Conservation (phyloP, 352 stramenopile genomes). For the Pythium folliculosum region DNA sequence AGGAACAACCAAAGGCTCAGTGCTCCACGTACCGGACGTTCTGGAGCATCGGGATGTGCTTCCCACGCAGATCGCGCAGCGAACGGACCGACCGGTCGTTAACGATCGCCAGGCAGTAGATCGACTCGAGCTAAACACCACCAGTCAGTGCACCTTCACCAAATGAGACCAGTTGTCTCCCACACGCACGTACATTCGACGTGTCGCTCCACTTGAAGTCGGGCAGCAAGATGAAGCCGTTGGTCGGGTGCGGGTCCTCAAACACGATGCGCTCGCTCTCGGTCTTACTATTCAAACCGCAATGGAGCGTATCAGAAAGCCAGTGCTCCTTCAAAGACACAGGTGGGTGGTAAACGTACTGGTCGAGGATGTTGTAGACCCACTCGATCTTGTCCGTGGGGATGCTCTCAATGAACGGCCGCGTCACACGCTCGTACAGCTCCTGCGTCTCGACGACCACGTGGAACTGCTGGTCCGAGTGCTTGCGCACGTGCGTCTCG, state of each 20-base stretch:
- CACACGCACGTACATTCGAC: constrained; percentile 60
- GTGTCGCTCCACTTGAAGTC: constrained; percentile 86
- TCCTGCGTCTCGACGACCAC: constrained; percentile 81
- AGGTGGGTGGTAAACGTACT: constrained; percentile 72
- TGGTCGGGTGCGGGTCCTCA: constrained; percentile 61
- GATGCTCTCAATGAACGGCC: constrained; percentile 76
- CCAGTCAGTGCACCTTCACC: too few relatives aligned
- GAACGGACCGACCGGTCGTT: constrained; percentile 74
- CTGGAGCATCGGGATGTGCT: constrained; percentile 63
- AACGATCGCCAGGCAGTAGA: constrained; percentile 84
- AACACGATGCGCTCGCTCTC: constrained; percentile 82
- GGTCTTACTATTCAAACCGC: too few relatives aligned
- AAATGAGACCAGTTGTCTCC: too few relatives aligned
- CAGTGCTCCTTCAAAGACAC: too few relatives aligned
- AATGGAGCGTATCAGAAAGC: too few relatives aligned
- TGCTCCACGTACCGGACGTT: constrained; percentile 61
- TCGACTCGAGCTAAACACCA: constrained; percentile 56
- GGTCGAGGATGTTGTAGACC: constrained; percentile 89
- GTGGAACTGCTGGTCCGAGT: constrained; percentile 83
- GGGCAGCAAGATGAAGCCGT: constrained; percentile 78
- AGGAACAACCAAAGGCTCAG: neutral
- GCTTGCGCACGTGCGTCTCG: constrained; percentile 77
- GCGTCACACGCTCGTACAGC: constrained; percentile 75
- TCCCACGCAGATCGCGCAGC: constrained; percentile 66
- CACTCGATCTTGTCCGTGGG: constrained; percentile 79